Evolutionary conservation across 768 basidiomycete species (phyloP).

Genomic region (Kwoniella sp.): DNA sequence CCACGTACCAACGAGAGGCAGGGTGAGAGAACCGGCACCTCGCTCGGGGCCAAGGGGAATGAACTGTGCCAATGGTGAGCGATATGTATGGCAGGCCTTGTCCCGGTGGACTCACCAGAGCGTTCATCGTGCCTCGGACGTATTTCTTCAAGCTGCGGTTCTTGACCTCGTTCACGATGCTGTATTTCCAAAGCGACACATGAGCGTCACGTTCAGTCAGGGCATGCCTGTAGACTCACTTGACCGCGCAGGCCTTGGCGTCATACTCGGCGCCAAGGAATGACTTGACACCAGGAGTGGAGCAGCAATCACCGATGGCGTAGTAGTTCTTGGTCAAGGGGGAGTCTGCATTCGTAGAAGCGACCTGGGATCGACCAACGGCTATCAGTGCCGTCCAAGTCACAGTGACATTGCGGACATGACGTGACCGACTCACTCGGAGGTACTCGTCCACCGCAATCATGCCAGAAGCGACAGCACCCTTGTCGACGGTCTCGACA

Average conservation of each 20-base stretch:
- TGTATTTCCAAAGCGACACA: no score
- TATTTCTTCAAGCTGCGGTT: slow-evolving; percentile 12
- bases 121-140: slow-evolving; percentile 65
- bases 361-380: slow-evolving; percentile 14
- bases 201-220: no score
- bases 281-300: slow-evolving; percentile 32
- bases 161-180: slow-evolving; percentile 18
- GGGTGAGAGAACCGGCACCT: slow-evolving; percentile 17
- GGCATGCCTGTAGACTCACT: slow-evolving; percentile 11
- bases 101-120: slow-evolving; percentile 64
- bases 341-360: slow-evolving; percentile 17
- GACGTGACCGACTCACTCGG: slow-evolving; percentile 16
- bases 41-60: slow-evolving; percentile 20
- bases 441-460: slow-evolving; percentile 33
- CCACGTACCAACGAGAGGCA: slow-evolving; percentile 74
- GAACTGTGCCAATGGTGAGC: neutral
- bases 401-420: no score
- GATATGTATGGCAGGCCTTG: neutral
- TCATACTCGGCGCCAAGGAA: slow-evolving; percentile 22
- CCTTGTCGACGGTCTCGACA: slow-evolving; percentile 16
- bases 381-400: no score
- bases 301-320: slow-evolving; percentile 35
- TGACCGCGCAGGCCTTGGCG: slow-evolving; percentile 14
- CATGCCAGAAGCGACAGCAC: slow-evolving; percentile 19
- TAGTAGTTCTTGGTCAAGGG: slow-evolving; percentile 28